A percentile compares a stretch with the other conserved stretches of the same genome.
Conservation (phyloP, 805 yeast species). For the Candida bentonensis region DNA sequence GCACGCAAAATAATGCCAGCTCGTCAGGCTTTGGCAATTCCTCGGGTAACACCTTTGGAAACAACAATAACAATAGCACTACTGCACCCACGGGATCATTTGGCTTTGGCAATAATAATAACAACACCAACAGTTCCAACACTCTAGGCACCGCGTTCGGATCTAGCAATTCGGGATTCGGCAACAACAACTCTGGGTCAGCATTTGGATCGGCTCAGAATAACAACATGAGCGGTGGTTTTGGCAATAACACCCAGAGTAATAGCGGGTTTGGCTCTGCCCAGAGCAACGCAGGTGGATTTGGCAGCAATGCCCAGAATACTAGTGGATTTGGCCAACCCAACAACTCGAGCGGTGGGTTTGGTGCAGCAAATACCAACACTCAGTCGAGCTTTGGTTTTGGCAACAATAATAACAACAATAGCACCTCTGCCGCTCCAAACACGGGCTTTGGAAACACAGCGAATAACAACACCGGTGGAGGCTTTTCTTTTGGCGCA, state of each 20-base stretch:
- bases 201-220: not conserved
- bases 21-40: constrained; percentile 8
- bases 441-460: not conserved
- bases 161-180: constrained; percentile 4
- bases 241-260: constrained; percentile 8
- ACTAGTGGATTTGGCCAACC: constrained; percentile 3
- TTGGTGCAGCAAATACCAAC: constrained; percentile 9
- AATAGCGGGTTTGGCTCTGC: constrained; percentile 12
- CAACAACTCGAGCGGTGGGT: constrained; percentile 2
- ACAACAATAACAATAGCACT: constrained; percentile 11
- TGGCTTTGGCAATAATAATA: constrained; percentile 1
- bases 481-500: constrained; percentile 12
- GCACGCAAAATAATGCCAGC: constrained; percentile 10
- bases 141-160: constrained; percentile 1
- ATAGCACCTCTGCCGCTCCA: not conserved
- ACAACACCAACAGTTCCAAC: not conserved
- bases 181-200: constrained; percentile 3
- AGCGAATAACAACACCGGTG: constrained; percentile 4
- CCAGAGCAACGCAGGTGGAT: constrained; percentile 1
- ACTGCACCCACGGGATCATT: constrained; percentile 1
- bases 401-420: constrained; percentile 1
- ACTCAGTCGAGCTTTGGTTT: constrained; percentile 13
- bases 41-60: constrained; percentile 23
- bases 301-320: constrained; percentile 2
- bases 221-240: constrained; percentile 4